Evolutionary conservation across 176 grass and related monocot species (phyloP), one percentile per base, ranked within the genome.

Genomic region (Thalia dealbata): DNA sequence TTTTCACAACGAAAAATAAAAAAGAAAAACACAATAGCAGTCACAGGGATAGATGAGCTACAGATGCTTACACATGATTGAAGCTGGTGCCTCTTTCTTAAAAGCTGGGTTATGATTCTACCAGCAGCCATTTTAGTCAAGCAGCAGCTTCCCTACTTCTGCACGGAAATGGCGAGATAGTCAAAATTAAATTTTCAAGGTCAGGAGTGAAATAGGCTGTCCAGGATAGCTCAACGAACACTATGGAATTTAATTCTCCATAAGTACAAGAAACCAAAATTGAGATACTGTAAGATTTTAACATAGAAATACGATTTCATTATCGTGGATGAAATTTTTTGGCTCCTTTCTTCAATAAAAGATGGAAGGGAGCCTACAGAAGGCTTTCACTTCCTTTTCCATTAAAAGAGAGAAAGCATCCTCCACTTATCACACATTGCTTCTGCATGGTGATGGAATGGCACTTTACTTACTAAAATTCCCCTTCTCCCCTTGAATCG

Each of bases 41-140:
- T 15, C 15, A 6, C 12, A 22, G 13, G 22, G 6, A 64, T 28
- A 29, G 12, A 3, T 6, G 29, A 32, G 27, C 16, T 12, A 45
- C 27, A 8, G 45, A 23, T 77, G 24, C 75, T 78, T 69, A 78
- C 75, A 78, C 46, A 69, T 43, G 75, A 58, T 68, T 78, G 75
- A 22, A 78, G 23, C 27, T 69, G 63, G 21, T 28, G 19, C 35
- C 62, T 69, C 64, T 55, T 78, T 14, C 50, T 78, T 18, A 69
- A 29, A 68, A 78, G 45, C 64, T 78, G 75, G 64, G 32, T 28
- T 46, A 78, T 55, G 28, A 63, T 50, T 55, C 75, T 69, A 13
- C 75, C 50, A 21, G 50, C n/a, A 48, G 50, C 64, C 75, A 78
- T 78, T 38, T 54, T 18, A 42, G 12, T 42, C 7, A 54, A 78